Evolutionary conservation across 2,329 filamentous ascomycete genomes (phyloP).

Genomic region (Epichloe coenophiala): DNA sequence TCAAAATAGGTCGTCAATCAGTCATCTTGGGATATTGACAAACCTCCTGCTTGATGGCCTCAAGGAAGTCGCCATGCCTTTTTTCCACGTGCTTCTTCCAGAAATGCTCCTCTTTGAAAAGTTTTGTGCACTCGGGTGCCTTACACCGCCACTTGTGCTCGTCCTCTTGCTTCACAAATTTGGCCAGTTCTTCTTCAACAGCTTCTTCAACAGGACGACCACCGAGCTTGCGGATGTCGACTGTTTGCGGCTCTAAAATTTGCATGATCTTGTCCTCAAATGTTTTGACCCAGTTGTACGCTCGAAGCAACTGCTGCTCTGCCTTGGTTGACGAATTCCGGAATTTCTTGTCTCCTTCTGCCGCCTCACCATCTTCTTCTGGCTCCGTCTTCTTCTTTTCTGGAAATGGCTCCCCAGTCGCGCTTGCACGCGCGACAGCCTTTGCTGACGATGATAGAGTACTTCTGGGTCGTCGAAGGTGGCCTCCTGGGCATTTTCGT

Average conservation of each 20-base stretch:
- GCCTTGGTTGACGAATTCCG: slow-evolving; percentile 58
- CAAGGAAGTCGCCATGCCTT: slow-evolving; percentile 78
- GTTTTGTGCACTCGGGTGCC: slow-evolving; percentile 86
- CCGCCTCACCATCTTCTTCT: slow-evolving; percentile 40
- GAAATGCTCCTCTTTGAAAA: slow-evolving; percentile 95
- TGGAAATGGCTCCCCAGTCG: slow-evolving; percentile 69
- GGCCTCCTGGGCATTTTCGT: slow-evolving; percentile 92
- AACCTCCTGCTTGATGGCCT: slow-evolving; percentile 71
- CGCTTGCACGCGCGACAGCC: slow-evolving; percentile 73
- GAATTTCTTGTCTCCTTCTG: slow-evolving; percentile 56
- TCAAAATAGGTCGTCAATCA: slow-evolving; percentile 30
- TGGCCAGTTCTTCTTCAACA: slow-evolving; percentile 69
- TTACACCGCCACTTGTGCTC: slow-evolving; percentile 95
- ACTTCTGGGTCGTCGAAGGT: slow-evolving; percentile 78
- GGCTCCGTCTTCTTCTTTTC: slow-evolving; percentile 63
- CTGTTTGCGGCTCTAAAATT: slow-evolving; percentile 77
- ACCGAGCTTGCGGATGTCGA: slow-evolving; percentile 80
- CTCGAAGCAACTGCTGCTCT: slow-evolving; percentile 83
- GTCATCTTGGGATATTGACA: slow-evolving; percentile 29
- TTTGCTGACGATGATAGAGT: slow-evolving; percentile 75
- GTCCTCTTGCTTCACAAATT: slow-evolving; percentile 93
- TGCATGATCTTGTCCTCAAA: slow-evolving; percentile 95
- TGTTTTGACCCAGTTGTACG: slow-evolving; percentile 97
- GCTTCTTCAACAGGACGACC: slow-evolving; percentile 79
- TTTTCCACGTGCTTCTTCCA: slow-evolving; percentile 98